These are phyloP conservation scores for Alisma plantagoaquatica DNA, from an alignment of 106 monocot genomes.

Conservation along the genomic window DNA sequence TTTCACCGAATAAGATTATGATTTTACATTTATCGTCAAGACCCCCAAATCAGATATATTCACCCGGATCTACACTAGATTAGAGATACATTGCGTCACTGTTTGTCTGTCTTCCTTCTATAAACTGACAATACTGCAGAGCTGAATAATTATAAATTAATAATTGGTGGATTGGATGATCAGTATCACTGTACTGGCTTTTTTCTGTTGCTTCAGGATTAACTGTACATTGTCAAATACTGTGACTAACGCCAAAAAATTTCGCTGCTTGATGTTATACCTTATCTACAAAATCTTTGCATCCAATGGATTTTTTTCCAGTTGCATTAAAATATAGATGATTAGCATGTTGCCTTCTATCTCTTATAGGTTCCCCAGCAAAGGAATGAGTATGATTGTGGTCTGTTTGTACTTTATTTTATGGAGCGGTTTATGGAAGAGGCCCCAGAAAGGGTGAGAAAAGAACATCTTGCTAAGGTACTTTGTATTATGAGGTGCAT, in stretches of 20 bases:
- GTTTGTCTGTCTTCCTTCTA: too few species aligned
- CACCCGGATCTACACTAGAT: too few species aligned
- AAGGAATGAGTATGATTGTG: conserved; percentile 87
- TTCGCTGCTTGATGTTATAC: too few species aligned
- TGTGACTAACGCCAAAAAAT: not conserved
- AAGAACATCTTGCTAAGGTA: conserved; percentile 66
- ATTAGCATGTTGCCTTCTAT: not conserved
- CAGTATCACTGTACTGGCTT: too few species aligned
- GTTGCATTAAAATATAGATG: not conserved
- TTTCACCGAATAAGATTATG: too few species aligned
- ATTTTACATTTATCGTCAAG: too few species aligned
- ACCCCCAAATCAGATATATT: too few species aligned
- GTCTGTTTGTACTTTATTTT: conserved; percentile 89
- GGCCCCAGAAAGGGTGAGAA: conserved; percentile 66
- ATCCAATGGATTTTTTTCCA: not conserved
- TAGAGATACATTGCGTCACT: too few species aligned
- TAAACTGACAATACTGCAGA: too few species aligned
- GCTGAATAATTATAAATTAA: too few species aligned
- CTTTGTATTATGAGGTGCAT: not conserved
- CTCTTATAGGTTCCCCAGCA: conserved; percentile 78
- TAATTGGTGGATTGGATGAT: too few species aligned
- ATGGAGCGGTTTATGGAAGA: conserved; percentile 76
- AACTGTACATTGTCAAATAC: not conserved
- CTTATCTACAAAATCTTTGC: too few species aligned
- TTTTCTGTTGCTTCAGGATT: not conserved